Evolutionary conservation across 2,329 filamentous ascomycete species (phyloP).

Genomic region (Fusarium nelsonii): DNA sequence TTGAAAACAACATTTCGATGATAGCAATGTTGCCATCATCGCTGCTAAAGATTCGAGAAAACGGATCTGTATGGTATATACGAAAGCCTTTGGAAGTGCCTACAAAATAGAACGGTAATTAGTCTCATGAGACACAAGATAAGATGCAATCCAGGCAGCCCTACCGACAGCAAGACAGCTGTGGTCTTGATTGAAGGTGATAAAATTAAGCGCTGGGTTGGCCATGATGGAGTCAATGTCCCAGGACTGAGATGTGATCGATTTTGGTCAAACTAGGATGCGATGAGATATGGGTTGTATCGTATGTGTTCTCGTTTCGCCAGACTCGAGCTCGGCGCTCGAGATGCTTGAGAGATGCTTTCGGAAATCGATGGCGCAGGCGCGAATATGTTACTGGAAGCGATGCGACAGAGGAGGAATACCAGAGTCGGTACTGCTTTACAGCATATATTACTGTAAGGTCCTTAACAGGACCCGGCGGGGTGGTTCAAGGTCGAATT

Average conservation of each 20-base stretch:
- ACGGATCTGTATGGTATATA: constrained; percentile 96
- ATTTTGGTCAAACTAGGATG: not conserved
- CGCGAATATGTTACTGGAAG: not conserved
- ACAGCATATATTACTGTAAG: constrained; percentile 24
- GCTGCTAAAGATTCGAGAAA: constrained; percentile 93
- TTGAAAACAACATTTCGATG: constrained; percentile 99
- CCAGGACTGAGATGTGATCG: not conserved
- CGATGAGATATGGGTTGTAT: not conserved
- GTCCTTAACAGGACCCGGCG: constrained; percentile 25
- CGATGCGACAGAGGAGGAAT: constrained; percentile 11
- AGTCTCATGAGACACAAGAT: constrained; percentile 15
- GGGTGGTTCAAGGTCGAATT: constrained; percentile 20
- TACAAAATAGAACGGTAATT: constrained; percentile 52
- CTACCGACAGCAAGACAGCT: constrained; percentile 94
- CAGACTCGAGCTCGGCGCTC: not conserved
- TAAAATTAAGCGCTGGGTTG: constrained; percentile 87
- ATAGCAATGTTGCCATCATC: constrained; percentile 96
- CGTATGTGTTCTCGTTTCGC: not conserved
- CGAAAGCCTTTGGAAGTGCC: constrained; percentile 94
- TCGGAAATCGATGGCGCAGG: not conserved
- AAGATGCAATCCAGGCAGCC: constrained; percentile 49
- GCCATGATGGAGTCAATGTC: constrained; percentile 64
- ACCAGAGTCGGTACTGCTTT: not conserved
- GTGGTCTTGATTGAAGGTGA: constrained; percentile 99
- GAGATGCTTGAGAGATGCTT: not conserved